Base-by-base conservation (phyloP, 441 rosid genomes). In the Omphalea diandra region DNA sequence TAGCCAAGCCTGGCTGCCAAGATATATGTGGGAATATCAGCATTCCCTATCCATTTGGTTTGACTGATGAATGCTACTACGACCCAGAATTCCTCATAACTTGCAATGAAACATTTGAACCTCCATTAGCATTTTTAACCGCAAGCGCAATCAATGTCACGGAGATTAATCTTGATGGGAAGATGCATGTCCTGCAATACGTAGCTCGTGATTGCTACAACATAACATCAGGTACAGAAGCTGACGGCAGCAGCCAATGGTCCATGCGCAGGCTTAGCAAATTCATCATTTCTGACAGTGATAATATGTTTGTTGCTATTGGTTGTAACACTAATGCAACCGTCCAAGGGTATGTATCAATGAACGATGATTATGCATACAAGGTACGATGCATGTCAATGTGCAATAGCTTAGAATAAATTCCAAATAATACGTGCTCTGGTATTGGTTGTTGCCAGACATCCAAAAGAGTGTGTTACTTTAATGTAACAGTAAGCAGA, bases 381-480 rank as follows among this genome's bases (percentile, higher is more conserved):
- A 11, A 0, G 63, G 66, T 22, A 0, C 80, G 83, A 18, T 80
- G 83, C 71, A 7, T n/a, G 31, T 66, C 83, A 0, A 0, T n/a
- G 2, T 79, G 80, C 11, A 7, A 0, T 1, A 46, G 0, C 35
- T 20, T 38, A 44, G 24, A 43, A 63, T 47, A 44, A 15, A 53
- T 63, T 0, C 33, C 31, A 0, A 1, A 54, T 4, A 62, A 54
- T 14, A 4, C 36, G 0, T 84, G 85, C 62, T 24, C 14, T 0
- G 85, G 88, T 14, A 50, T 61, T 0, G 90, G 87, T 2, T 86
- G 84, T 36, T 81, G 83, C 33, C 77, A 73, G 55, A 69, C 43
- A 1, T 7, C 77, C 1, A 36, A n/a, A 59, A 49, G 77, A 8
- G 56, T 56, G 22, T 4, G 2, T 2, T 0, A 36, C 7, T 40